Evolutionary conservation across 192 early-diverging fungal genomes (phyloP), one percentile per base, ranked within the genome.

Genomic region (Pilaira anomala): DNA sequence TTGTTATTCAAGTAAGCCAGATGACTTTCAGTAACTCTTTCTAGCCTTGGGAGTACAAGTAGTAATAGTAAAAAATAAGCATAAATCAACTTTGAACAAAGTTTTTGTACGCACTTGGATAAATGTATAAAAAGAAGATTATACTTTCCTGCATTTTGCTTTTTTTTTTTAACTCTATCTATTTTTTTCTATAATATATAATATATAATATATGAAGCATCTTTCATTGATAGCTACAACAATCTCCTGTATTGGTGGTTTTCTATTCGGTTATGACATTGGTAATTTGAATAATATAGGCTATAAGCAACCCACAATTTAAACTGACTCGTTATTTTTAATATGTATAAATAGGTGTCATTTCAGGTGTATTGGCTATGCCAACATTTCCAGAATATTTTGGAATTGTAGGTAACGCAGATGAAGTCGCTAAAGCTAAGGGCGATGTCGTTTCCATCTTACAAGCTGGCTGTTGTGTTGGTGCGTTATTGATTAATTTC

Each of bases 331-430:
- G 12, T 7, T 36, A 21, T 49, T 29, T 46, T 18, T 26, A 21
- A 7, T 8, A 36, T 42, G 11, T 8, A 36, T 42, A 36, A 29
- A 39, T 39, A 57, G 63, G 63, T 39, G 78, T 87, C 3, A 84
- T 89, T 60, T 84, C 84, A 18, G 83, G 82, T 7, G 78, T 85
- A 22, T 69, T 87, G 52, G 78, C 80, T 55, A 88, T 89, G 87
- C 63, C 63, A 2, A 55, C 63, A 1, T 73, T 73, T 26, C 39
- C 55, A 0, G 1, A 13, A 42, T 62, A 55, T 69, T 81, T 80
- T 57, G 74, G 75, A 5, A 39, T 70, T 12, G 26, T 21, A 26
- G 57, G 39, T 11, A 16, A 55, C 50, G 36, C 69, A 29, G 14
- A 7, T 13, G 30, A 39, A 11, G 33, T 58, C 3, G 44, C 64